A percentile compares a stretch with the other conserved stretches of the same genome.
phyloP scores from a whole-genome alignment of 2,329 filamentous ascomycete species.

The Lachnellula suecica region DNA sequence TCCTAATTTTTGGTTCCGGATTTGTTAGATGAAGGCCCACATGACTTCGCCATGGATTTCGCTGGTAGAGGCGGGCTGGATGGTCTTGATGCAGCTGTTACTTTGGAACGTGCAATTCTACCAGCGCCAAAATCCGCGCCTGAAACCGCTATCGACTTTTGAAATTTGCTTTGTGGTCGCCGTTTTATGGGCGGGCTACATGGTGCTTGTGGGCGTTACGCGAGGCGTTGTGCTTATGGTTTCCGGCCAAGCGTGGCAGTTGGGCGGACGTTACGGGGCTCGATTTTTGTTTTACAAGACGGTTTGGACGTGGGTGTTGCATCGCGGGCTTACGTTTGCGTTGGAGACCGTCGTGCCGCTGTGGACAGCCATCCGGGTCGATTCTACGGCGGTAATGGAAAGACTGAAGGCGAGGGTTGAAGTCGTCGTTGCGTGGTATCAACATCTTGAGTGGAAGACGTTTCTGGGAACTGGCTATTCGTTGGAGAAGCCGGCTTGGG shows the following conservation, averaged over 20 bases:
- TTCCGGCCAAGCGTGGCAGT: too few relatives aligned
- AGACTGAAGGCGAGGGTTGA: neutral
- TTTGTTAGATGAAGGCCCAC: neutral
- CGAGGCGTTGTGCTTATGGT: neutral
- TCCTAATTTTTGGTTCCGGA: neutral
- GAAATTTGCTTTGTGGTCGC: neutral
- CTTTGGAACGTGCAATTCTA: neutral
- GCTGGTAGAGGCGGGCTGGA: neutral
- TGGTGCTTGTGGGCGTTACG: neutral
- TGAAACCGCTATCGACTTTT: neutral
- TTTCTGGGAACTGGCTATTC: neutral
- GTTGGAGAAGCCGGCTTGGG: neutral
- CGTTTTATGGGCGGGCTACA: neutral
- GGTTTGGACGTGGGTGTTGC: conserved; percentile 8
- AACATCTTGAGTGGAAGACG: neutral
- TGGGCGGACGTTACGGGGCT: neutral
- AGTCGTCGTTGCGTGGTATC: neutral
- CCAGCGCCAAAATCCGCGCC: neutral
- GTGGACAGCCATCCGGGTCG: neutral
- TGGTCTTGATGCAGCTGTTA: neutral
- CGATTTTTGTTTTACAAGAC: conserved; percentile 6
- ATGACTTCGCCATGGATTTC: neutral
- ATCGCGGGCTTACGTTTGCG: neutral
- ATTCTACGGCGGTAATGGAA: neutral
- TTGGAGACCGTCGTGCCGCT: conserved; percentile 9